Conservation (phyloP, 257 asterid species). For the Primulina huaijiensis region DNA sequence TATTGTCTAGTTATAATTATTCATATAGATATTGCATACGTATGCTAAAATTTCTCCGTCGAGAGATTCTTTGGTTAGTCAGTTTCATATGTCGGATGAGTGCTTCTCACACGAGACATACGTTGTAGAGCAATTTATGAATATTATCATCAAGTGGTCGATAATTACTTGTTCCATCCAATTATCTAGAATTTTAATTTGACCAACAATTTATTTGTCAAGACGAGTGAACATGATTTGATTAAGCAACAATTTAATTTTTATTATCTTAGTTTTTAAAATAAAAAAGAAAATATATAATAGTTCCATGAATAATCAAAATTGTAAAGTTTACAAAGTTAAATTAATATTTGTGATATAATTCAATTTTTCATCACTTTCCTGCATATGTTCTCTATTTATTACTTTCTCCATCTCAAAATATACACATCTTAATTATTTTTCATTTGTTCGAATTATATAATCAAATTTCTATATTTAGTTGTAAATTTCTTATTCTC, state of each 20-base stretch:
- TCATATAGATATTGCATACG: neutral
- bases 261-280: too few relatives aligned
- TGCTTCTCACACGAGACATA: neutral
- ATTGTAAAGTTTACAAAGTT: too few relatives aligned
- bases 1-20: neutral
- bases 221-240: neutral
- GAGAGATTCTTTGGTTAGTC: neutral
- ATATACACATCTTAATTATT: too few relatives aligned
- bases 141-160: neutral
- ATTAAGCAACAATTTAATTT: too few relatives aligned
- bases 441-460: too few relatives aligned
- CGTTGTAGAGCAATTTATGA: neutral
- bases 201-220: neutral
- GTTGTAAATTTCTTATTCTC: too few relatives aligned
- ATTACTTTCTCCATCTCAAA: too few relatives aligned
- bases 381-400: too few relatives aligned
- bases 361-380: too few relatives aligned
- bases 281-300: too few relatives aligned
- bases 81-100: neutral
- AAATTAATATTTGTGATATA: too few relatives aligned
- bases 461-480: too few relatives aligned
- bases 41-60: neutral
- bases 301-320: neutral
- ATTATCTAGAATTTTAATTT: neutral
- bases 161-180: neutral